Percentiles rank a stretch among this genome's conserved stretches.
Conservation (phyloP, 768 basidiomycete genomes). For the Mycena kentingensis region DNA sequence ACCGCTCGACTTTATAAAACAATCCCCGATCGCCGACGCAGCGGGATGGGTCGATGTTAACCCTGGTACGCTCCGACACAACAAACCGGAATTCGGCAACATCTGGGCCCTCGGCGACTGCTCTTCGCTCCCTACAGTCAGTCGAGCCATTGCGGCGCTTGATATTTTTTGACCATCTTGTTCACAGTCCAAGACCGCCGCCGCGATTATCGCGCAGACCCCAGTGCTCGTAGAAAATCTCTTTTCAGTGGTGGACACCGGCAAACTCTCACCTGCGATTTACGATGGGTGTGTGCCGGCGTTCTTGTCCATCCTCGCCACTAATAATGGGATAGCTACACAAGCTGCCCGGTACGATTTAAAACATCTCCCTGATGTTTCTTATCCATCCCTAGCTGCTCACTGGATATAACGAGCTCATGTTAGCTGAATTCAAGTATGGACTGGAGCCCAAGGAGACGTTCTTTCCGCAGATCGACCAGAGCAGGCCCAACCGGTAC, state of each 20-base stretch:
- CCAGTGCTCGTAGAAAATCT: slow-evolving; percentile 92
- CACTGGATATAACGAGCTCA: slow-evolving; percentile 77
- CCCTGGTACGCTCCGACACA: slow-evolving; percentile 77
- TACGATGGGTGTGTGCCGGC: too few relatives aligned
- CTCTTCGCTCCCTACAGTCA: slow-evolving; percentile 76
- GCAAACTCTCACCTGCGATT: slow-evolving; percentile 62
- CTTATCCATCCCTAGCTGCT: slow-evolving; percentile 51
- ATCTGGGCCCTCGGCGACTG: slow-evolving; percentile 93
- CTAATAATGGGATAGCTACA: too few relatives aligned
- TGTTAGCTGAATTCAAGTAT: slow-evolving; percentile 96
- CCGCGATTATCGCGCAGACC: slow-evolving; percentile 88
- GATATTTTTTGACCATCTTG: not conserved
- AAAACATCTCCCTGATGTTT: slow-evolving; percentile 9
- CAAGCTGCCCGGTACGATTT: slow-evolving; percentile 73
- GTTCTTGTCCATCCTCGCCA: too few relatives aligned
- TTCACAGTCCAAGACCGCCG: slow-evolving; percentile 90
- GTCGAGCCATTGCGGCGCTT: not conserved
- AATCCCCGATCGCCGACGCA: slow-evolving; percentile 74
- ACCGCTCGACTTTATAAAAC: slow-evolving; percentile 77
- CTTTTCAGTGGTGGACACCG: slow-evolving; percentile 71
- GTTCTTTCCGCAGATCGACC: slow-evolving; percentile 71
- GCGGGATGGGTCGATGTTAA: slow-evolving; percentile 92
- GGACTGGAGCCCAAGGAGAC: slow-evolving; percentile 86
- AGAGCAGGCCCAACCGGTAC: slow-evolving; percentile 73
- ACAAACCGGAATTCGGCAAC: slow-evolving; percentile 77